phyloP scores from a whole-genome alignment of 768 basidiomycete genomes.

The Rickenella mellea region DNA sequence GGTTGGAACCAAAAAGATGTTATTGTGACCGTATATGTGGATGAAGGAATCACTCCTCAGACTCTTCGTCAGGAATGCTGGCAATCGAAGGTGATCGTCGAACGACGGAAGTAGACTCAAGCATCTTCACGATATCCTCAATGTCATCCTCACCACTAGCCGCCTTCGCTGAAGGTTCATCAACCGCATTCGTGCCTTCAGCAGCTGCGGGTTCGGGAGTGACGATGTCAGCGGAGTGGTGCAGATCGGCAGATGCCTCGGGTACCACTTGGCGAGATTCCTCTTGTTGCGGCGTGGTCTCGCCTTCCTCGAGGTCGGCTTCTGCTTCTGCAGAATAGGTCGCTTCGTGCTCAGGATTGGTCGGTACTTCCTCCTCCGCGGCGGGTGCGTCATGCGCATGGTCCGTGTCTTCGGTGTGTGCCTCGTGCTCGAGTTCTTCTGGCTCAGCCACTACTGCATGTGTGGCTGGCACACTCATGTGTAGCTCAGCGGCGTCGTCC shows the following conservation, averaged over 20 bases:
- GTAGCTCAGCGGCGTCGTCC: conserved; percentile 3
- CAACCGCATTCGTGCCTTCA: conserved; percentile 3
- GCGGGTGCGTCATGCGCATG: neutral
- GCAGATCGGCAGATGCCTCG: neutral
- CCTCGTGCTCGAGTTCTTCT: conserved; percentile 7
- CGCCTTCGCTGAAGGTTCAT: conserved; percentile 9
- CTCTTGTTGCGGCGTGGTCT: conserved; percentile 4
- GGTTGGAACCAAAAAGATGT: no score
- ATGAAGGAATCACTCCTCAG: no score
- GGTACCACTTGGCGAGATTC: neutral
- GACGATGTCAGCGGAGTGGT: neutral
- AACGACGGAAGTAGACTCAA: conserved; percentile 40
- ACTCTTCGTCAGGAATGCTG: conserved; percentile 13
- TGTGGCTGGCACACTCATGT: neutral
- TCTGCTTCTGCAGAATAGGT: conserved; percentile 10
- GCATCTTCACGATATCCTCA: conserved; percentile 58
- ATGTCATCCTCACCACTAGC: conserved; percentile 30
- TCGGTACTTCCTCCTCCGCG: neutral
- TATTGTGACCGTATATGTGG: no score
- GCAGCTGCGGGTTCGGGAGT: conserved; percentile 6
- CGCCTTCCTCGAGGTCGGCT: conserved; percentile 6
- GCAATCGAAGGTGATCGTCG: neutral
- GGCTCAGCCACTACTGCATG: conserved; percentile 4
- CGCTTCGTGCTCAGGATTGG: conserved; percentile 10
- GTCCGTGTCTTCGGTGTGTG: neutral